Conservation (phyloP, 257 asterid species). For the Oldenlandia corymbosa region DNA sequence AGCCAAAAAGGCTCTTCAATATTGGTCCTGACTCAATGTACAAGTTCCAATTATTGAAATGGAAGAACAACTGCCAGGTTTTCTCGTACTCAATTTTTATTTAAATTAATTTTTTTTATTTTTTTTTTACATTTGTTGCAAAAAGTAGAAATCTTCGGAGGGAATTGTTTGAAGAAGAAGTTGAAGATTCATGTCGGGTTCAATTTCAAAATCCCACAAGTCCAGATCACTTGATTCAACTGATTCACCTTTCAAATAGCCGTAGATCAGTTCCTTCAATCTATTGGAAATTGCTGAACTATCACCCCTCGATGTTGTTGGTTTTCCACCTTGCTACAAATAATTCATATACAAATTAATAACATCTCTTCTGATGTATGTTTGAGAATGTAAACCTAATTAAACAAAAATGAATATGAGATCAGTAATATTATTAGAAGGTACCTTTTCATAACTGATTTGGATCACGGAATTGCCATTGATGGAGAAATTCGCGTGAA, state of each 20-base stretch:
- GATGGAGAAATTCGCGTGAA: slow-evolving; percentile 30
- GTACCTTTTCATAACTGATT: slow-evolving; percentile 33
- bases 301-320: slow-evolving; percentile 20
- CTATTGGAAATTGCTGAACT: slow-evolving; percentile 20
- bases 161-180: background rate
- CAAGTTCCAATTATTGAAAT: background rate
- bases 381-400: too few species aligned
- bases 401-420: background rate
- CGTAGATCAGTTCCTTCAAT: slow-evolving; percentile 25
- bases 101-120: background rate
- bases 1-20: too few species aligned
- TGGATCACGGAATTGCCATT: slow-evolving; percentile 39
- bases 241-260: slow-evolving; percentile 11
- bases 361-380: too few species aligned
- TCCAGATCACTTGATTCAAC: slow-evolving; percentile 27
- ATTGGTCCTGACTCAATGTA: background rate
- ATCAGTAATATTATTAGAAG: background rate
- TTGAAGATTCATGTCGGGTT: slow-evolving; percentile 23
- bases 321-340: slow-evolving; percentile 21
- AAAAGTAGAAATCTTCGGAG: background rate
- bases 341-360: too few species aligned
- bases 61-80: background rate
- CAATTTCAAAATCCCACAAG: slow-evolving; percentile 35
- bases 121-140: background rate
- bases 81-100: too few species aligned